phyloP scores from a whole-genome alignment of 2,329 filamentous ascomycete species.

The Lachnellula occidentalis region DNA sequence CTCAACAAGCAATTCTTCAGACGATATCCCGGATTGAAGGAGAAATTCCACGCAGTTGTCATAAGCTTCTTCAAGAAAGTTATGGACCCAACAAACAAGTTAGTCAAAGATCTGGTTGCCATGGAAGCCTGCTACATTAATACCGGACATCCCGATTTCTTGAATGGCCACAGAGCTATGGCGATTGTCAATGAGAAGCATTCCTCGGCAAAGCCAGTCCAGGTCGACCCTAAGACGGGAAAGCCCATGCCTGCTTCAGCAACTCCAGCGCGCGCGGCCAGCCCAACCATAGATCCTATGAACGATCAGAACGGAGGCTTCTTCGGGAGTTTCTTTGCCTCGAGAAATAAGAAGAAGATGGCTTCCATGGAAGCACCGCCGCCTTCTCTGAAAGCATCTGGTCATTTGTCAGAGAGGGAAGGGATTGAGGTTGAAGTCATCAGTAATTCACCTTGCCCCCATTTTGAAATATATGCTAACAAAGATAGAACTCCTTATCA shows the following conservation, averaged over 20 bases:
- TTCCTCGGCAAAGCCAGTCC: conserved; percentile 73
- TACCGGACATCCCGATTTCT: conserved; percentile 94
- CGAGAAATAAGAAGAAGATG: conserved; percentile 99
- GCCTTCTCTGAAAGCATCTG: conserved; percentile 86
- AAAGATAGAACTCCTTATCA: conserved; percentile 77
- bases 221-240: conserved; percentile 97
- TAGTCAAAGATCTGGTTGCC: conserved; percentile 83
- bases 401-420: conserved; percentile 89
- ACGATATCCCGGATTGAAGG: conserved; percentile 88
- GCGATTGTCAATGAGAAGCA: conserved; percentile 94
- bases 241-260: conserved; percentile 70
- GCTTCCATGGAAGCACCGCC: conserved; percentile 98
- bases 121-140: conserved; percentile 99
- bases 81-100: conserved; percentile 97
- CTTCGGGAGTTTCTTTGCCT: conserved; percentile 97
- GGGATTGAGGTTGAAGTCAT: conserved; percentile 97
- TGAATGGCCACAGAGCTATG: conserved; percentile 96
- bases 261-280: conserved; percentile 67
- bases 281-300: conserved; percentile 59
- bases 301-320: conserved; percentile 66
- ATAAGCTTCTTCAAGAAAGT: conserved; percentile 96
- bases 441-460: conserved; percentile 53
- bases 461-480: conserved; percentile 15
- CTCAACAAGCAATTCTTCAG: conserved; percentile 86
- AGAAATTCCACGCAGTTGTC: conserved; percentile 91